Evolutionary conservation across 2,329 filamentous ascomycete genomes (phyloP), one percentile per base, ranked within the genome.

Genomic region (Chaetomium globosum): DNA sequence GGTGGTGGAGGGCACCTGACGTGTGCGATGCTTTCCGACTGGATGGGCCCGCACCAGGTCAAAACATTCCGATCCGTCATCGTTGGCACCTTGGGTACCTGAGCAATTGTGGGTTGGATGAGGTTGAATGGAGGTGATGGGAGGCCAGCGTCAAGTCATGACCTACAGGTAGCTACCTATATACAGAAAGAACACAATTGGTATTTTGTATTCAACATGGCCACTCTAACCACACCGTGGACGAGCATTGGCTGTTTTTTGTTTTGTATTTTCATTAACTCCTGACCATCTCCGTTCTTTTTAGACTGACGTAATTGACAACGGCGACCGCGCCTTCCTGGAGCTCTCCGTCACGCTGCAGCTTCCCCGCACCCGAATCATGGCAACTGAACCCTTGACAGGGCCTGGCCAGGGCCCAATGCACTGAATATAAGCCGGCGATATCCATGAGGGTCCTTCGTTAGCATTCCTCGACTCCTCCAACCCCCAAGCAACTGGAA

Each of bases 371-470:
- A 65, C 63, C 63, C 58, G 58, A 66, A 62, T 13, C 53, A 33
- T 54, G 43, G 21, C 61, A 33, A 21, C 60, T 61, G 39, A 58
- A 59, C 59, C 61, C 31, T 55, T 26, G 58, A 46, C 36, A 52
- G 52, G 30, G 36, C n/a, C 39, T 23, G 16, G 48, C 54, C 54
- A 62, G 59, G 64, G 58, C 30, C 60, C n/a, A 31, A 64, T 56
- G 28, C 30, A 61, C 30, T 30, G 59, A 63, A 66, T 68, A 68
- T 71, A 72, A 72, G 70, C 70, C 70, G 70, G 65, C 26, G 67
- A 67, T 71, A 71, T 63, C 70, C 70, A 65, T 66, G 51, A n/a
- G 43, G 5, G 21, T 23, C 21, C 28, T 23, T 28, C n/a, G 57
- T 68, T 65, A 59, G 61, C 39, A n/a, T 66, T 46, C 54, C 61